A percentile compares a stretch with the other conserved stretches of the same genome.
Conservation (phyloP, 169 alveolate genomes). For the Plasmodium ovale region DNA sequence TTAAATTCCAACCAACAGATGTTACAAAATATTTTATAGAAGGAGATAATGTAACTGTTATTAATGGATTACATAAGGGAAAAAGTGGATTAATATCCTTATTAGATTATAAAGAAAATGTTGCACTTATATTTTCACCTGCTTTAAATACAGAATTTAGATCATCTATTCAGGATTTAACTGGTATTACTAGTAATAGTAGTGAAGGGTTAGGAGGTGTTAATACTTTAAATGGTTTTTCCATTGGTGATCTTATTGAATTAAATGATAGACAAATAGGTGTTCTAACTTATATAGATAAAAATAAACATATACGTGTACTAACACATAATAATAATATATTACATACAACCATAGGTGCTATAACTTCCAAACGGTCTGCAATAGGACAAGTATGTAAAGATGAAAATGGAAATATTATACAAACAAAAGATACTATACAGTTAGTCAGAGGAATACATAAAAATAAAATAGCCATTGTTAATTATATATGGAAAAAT, state of each 20-base stretch:
- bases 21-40: slow-evolving; percentile 85
- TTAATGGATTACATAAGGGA: slow-evolving; percentile 88
- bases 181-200: slow-evolving; percentile 32
- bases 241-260: slow-evolving; percentile 87
- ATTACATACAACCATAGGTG: slow-evolving; percentile 74
- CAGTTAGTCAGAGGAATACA: slow-evolving; percentile 81
- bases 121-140: slow-evolving; percentile 86
- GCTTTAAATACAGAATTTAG: slow-evolving; percentile 82
- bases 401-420: slow-evolving; percentile 81
- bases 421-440: slow-evolving; percentile 77
- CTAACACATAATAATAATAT: slow-evolving; percentile 76
- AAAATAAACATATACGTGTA: slow-evolving; percentile 80
- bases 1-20: slow-evolving; percentile 79
- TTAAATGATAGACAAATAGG: slow-evolving; percentile 88
- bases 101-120: slow-evolving; percentile 81
- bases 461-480: slow-evolving; percentile 80
- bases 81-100: slow-evolving; percentile 87
- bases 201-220: slow-evolving; percentile 79
- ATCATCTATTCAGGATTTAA: slow-evolving; percentile 79
- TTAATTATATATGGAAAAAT: slow-evolving; percentile 83
- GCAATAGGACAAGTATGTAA: slow-evolving; percentile 80
- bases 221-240: slow-evolving; percentile 85
- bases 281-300: slow-evolving; percentile 85
- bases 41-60: slow-evolving; percentile 88
- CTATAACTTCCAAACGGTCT: slow-evolving; percentile 82